phyloP scores from a whole-genome alignment of 768 basidiomycete species.

The Gyrodon lividus region DNA sequence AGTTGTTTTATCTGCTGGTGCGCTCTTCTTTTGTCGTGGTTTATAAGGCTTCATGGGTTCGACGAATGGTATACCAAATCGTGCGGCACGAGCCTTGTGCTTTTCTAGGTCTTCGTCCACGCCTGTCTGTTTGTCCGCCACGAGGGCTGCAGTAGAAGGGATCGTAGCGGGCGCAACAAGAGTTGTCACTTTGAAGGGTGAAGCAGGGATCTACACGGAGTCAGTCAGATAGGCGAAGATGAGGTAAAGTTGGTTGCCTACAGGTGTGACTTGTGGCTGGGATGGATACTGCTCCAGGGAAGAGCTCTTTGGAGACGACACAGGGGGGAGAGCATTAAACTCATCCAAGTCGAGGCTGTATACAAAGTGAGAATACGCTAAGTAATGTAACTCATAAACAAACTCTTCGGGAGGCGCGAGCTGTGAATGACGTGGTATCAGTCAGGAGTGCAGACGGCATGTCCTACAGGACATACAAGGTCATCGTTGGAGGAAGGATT shows the following conservation, averaged over 20 bases:
- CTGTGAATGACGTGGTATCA: constrained; percentile 15
- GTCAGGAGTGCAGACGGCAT: not conserved
- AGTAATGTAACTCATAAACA: constrained; percentile 3
- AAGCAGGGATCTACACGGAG: constrained; percentile 1
- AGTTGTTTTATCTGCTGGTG: constrained; percentile 1
- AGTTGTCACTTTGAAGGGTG: not conserved
- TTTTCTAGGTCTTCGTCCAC: constrained; percentile 53
- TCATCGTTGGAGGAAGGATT: constrained; percentile 23
- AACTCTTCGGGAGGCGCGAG: constrained; percentile 34
- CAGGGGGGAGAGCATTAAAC: constrained; percentile 10
- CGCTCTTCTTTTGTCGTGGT: constrained; percentile 17
- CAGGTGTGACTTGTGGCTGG: constrained; percentile 1
- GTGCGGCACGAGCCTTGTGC: constrained; percentile 59
- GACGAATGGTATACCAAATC: constrained; percentile 70
- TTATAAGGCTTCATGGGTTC: constrained; percentile 35
- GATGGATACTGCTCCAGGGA: constrained; percentile 5
- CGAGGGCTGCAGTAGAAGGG: not conserved
- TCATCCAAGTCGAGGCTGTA: constrained; percentile 43
- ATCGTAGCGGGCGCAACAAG: not conserved
- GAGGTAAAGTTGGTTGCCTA: not conserved
- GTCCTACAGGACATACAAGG: constrained; percentile 18
- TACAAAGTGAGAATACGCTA: constrained; percentile 7
- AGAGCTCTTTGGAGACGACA: constrained; percentile 1
- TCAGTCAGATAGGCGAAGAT: not conserved
- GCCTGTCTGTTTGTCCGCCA: constrained; percentile 5